Conservation (phyloP, 2,329 filamentous ascomycete genomes). For the Blastomyces parvus region DNA sequence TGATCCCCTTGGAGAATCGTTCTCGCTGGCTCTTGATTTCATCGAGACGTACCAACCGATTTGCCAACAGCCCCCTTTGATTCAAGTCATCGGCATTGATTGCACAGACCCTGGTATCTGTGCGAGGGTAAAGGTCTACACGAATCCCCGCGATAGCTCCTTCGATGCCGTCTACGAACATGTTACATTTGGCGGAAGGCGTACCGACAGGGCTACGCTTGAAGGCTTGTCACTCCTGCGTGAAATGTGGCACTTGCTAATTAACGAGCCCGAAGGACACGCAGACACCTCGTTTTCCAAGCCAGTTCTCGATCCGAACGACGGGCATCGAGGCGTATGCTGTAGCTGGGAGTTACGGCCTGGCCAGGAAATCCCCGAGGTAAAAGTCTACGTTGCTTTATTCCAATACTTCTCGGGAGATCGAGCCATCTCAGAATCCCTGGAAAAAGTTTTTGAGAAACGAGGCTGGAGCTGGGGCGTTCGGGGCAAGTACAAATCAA, state of each 20-base stretch:
- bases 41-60: background rate
- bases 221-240: background rate
- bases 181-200: constrained; percentile 3
- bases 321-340: constrained; percentile 1
- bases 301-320: background rate
- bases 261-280: background rate
- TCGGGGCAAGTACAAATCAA: background rate
- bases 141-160: background rate
- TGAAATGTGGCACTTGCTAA: constrained; percentile 1
- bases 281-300: background rate
- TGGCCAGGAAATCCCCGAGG: background rate
- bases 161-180: constrained; percentile 1
- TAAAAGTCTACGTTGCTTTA: constrained; percentile 3
- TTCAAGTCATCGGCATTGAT: background rate
- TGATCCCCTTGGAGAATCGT: constrained; percentile 1
- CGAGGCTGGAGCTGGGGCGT: background rate
- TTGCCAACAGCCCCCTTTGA: background rate
- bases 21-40: background rate
- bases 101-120: background rate
- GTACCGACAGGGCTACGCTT: background rate
- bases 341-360: background rate
- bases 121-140: constrained; percentile 1
- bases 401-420: background rate
- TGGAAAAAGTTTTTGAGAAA: background rate
- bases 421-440: background rate